These are phyloP conservation scores for Euphorbia pulcherrima DNA, from an alignment of 345 rosid species.

Conservation along the genomic window DNA sequence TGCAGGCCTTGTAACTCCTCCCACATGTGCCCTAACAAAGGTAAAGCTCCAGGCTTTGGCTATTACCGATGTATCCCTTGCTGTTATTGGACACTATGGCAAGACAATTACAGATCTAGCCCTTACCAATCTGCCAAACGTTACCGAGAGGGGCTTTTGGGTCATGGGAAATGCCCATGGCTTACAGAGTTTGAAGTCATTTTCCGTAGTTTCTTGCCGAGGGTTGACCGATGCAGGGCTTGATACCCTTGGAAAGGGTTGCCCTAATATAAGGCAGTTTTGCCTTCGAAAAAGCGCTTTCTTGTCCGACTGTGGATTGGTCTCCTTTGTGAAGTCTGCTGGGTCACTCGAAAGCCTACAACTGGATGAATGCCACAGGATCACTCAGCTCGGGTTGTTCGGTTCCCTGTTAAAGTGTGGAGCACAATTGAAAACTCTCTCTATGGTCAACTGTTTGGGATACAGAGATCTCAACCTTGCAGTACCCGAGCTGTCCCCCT, in stretches of 20 bases:
- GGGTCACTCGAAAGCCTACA: conserved; percentile 68
- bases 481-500: conserved; percentile 35
- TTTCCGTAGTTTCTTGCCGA: conserved; percentile 56
- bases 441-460: conserved; percentile 69
- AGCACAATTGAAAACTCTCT: conserved; percentile 57
- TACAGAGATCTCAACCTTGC: conserved; percentile 50
- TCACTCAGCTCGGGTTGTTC: conserved; percentile 81
- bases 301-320: conserved; percentile 75
- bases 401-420: conserved; percentile 70
- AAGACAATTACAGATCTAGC: conserved; percentile 59
- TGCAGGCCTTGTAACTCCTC: conserved; percentile 48
- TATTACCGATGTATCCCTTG: conserved; percentile 75
- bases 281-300: conserved; percentile 48
- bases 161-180: conserved; percentile 90
- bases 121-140: conserved; percentile 53
- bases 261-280: conserved; percentile 70
- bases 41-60: conserved; percentile 74
- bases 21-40: conserved; percentile 45
- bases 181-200: conserved; percentile 66
- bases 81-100: conserved; percentile 88
- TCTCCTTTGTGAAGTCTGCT: conserved; percentile 61
- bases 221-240: conserved; percentile 76
- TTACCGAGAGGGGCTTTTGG: conserved; percentile 89
- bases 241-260: conserved; percentile 71
- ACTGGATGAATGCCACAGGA: conserved; percentile 91